phyloP scores from a whole-genome alignment of 805 yeast genomes.

The Candida hispaniensis region DNA sequence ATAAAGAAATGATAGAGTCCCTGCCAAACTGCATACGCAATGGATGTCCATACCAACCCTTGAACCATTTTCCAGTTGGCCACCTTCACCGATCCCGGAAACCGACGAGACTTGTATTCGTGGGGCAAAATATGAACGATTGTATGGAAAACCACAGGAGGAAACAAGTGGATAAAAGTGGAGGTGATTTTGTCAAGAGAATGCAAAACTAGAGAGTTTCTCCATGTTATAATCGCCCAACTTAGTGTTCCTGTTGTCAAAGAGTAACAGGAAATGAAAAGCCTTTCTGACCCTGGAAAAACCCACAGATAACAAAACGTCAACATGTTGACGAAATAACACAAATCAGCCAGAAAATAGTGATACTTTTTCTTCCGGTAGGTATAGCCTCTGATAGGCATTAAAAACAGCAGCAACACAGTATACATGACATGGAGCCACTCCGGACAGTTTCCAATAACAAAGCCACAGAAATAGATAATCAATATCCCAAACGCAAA shows the following conservation, averaged over 20 bases:
- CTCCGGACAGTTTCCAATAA: conserved; percentile 68
- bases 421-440: conserved; percentile 72
- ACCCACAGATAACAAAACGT: conserved; percentile 69
- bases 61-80: conserved; percentile 60
- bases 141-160: conserved; percentile 79
- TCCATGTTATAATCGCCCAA: conserved; percentile 93
- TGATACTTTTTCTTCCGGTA: conserved; percentile 73
- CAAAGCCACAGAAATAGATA: conserved; percentile 59
- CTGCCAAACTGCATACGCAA: conserved; percentile 86
- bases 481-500: conserved; percentile 62
- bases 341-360: conserved; percentile 82
- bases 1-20: conserved; percentile 81
- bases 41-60: conserved; percentile 68
- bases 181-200: conserved; percentile 87
- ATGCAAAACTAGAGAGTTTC: conserved; percentile 85
- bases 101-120: conserved; percentile 43
- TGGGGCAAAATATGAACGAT: conserved; percentile 66
- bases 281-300: conserved; percentile 58
- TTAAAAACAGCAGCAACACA: conserved; percentile 42
- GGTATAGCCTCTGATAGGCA: conserved; percentile 79
- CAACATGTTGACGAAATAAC: conserved; percentile 78
- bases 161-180: conserved; percentile 81
- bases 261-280: conserved; percentile 77
- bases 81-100: conserved; percentile 68
- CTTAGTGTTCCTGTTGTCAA: conserved; percentile 81